phyloP scores from a whole-genome alignment of 306 rosid species.

The Psophocarpus tetragonolobus region DNA sequence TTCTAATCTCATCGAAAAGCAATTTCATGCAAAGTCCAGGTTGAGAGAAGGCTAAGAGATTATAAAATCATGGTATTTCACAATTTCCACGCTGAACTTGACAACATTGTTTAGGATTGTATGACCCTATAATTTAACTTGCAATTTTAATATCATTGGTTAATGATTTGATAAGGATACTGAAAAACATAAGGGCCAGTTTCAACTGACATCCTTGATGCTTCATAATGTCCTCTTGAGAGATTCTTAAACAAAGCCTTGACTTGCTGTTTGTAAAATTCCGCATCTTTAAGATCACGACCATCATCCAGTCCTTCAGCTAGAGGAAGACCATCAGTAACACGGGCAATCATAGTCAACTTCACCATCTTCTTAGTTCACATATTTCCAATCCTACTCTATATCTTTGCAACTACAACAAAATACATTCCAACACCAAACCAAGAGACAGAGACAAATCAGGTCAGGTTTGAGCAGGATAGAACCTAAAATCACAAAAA shows the following conservation, averaged over 20 bases:
- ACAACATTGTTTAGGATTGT: neutral
- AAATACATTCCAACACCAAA: slow-evolving; percentile 27
- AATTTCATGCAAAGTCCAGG: too few species aligned
- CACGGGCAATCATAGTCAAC: slow-evolving; percentile 95
- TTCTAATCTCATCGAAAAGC: too few species aligned
- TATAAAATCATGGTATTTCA: too few species aligned
- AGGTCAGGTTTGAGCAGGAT: neutral
- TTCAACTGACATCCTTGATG: slow-evolving; percentile 97
- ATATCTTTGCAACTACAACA: slow-evolving; percentile 27
- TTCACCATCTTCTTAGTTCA: slow-evolving; percentile 78
- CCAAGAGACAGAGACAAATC: slow-evolving; percentile 26
- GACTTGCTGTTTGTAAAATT: slow-evolving; percentile 89
- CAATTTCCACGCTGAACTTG: too few species aligned
- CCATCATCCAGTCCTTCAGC: slow-evolving; percentile 95
- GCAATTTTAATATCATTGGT: neutral
- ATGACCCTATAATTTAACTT: neutral
- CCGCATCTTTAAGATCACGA: slow-evolving; percentile 75
- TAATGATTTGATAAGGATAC: slow-evolving; percentile 58
- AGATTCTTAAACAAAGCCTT: slow-evolving; percentile 91
- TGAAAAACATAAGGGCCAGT: slow-evolving; percentile 88
- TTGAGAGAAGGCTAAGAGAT: too few species aligned
- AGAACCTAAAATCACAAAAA: neutral
- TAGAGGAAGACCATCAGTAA: slow-evolving; percentile 90
- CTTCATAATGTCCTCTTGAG: slow-evolving; percentile 82
- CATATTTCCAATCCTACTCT: slow-evolving; percentile 33